Percentiles rank a stretch among this genome's conserved stretches.
Conservation (phyloP, 106 monocot genomes). For the Dioscorea alata region DNA sequence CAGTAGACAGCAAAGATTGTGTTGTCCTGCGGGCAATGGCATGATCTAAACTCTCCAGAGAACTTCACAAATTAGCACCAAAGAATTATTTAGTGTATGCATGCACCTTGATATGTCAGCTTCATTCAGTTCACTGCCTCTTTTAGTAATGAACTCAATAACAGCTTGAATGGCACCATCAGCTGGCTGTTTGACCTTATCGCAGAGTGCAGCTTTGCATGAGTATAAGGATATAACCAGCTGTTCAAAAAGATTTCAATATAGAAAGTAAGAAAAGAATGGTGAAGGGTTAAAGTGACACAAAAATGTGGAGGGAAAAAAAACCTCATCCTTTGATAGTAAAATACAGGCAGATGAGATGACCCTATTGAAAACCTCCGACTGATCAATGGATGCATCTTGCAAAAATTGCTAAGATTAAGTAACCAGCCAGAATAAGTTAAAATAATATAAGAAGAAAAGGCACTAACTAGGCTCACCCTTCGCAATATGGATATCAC, state of each 20-base stretch:
- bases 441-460: background rate
- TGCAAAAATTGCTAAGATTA: conserved; percentile 22
- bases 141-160: conserved; percentile 67
- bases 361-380: conserved; percentile 89
- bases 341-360: conserved; percentile 74
- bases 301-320: background rate
- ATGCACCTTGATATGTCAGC: conserved; percentile 73
- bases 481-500: conserved; percentile 91
- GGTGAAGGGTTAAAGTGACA: background rate
- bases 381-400: conserved; percentile 97
- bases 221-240: conserved; percentile 69
- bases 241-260: conserved; percentile 32
- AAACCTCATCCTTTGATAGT: conserved; percentile 86
- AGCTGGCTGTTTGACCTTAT: conserved; percentile 90
- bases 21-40: conserved; percentile 51
- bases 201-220: conserved; percentile 71
- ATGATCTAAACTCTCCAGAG: background rate
- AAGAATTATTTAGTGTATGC: background rate
- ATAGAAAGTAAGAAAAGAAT: background rate
- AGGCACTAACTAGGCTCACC: conserved; percentile 25
- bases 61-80: background rate
- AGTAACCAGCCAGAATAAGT: background rate
- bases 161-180: conserved; percentile 95
- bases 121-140: conserved; percentile 83
- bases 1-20: conserved; percentile 77